These are phyloP conservation scores for Lentinula novae-zelandiae DNA, from an alignment of 1,284 basidiomycete genomes.

Conservation along the genomic window DNA sequence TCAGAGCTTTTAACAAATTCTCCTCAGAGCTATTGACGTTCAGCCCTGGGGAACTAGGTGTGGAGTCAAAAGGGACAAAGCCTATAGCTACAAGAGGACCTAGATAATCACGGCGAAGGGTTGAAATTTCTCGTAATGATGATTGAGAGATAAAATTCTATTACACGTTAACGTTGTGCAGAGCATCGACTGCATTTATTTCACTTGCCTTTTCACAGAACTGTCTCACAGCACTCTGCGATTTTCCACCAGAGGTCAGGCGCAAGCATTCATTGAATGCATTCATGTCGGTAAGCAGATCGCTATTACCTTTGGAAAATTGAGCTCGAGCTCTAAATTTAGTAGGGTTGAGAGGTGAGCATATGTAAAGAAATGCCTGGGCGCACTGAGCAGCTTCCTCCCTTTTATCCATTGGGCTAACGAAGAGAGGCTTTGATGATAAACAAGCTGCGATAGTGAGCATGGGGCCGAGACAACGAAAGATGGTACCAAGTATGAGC, in stretches of 20 bases:
- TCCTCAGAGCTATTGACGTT: constrained; percentile 61
- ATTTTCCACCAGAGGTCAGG: constrained; percentile 47
- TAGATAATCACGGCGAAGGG: constrained; percentile 77
- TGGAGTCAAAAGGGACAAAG: constrained; percentile 51
- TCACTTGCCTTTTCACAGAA: constrained; percentile 76
- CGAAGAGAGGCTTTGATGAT: constrained; percentile 86
- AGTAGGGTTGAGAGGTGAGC: constrained; percentile 5
- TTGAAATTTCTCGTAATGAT: constrained; percentile 79
- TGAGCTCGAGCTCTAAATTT: constrained; percentile 57
- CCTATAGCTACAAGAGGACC: constrained; percentile 72
- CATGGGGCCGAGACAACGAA: constrained; percentile 74
- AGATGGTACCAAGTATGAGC: constrained; percentile 80
- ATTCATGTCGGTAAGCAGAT: constrained; percentile 79
- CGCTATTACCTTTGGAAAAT: constrained; percentile 76
- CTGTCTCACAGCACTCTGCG: constrained; percentile 42
- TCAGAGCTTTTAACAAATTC: constrained; percentile 77
- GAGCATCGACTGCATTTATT: neutral
- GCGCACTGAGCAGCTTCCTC: constrained; percentile 72
- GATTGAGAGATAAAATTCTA: constrained; percentile 82
- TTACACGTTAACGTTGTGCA: neutral
- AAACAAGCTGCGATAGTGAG: constrained; percentile 83
- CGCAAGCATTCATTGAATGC: constrained; percentile 71
- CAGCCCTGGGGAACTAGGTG: constrained; percentile 42
- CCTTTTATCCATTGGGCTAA: constrained; percentile 77
- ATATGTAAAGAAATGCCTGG: neutral